These are phyloP conservation scores for Gaertneriomyces semiglobifer DNA, from an alignment of 192 early-diverging fungal genomes.

Conservation along the genomic window DNA sequence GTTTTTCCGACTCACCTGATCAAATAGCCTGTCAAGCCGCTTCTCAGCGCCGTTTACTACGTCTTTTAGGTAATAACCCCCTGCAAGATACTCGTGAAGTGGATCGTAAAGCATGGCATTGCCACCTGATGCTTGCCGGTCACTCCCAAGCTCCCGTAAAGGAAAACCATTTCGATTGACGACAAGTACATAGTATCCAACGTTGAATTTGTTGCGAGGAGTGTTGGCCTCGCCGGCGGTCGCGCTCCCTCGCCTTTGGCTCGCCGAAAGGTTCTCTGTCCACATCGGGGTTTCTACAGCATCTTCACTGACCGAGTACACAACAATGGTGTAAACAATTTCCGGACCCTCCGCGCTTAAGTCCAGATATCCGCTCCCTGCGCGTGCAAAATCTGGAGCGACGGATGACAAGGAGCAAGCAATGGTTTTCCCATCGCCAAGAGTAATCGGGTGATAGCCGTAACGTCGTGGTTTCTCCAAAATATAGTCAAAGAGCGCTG, in stretches of 20 bases:
- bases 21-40: slow-evolving; percentile 42
- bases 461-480: slow-evolving; percentile 49
- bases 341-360: slow-evolving; percentile 12
- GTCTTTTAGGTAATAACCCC: slow-evolving; percentile 51
- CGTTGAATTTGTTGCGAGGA: slow-evolving; percentile 1
- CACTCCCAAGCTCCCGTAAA: slow-evolving; percentile 26
- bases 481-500: slow-evolving; percentile 49
- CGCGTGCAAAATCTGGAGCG: slow-evolving; percentile 34
- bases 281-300: not conserved
- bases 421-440: slow-evolving; percentile 27
- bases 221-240: slow-evolving; percentile 1
- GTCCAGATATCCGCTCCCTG: slow-evolving; percentile 15
- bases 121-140: slow-evolving; percentile 12
- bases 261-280: not conserved
- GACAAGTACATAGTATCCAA: slow-evolving; percentile 45
- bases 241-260: slow-evolving; percentile 21
- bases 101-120: slow-evolving; percentile 33
- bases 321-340: slow-evolving; percentile 42
- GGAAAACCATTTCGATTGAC: slow-evolving; percentile 37
- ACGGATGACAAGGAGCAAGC: slow-evolving; percentile 41
- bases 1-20: slow-evolving; percentile 36
- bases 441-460: slow-evolving; percentile 39
- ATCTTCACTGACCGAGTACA: slow-evolving; percentile 24
- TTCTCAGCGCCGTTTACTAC: slow-evolving; percentile 43
- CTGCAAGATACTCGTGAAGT: slow-evolving; percentile 44